These are phyloP conservation scores for Talaromyces marneffei DNA, from an alignment of 2,329 filamentous ascomycete species.

Conservation along the genomic window DNA sequence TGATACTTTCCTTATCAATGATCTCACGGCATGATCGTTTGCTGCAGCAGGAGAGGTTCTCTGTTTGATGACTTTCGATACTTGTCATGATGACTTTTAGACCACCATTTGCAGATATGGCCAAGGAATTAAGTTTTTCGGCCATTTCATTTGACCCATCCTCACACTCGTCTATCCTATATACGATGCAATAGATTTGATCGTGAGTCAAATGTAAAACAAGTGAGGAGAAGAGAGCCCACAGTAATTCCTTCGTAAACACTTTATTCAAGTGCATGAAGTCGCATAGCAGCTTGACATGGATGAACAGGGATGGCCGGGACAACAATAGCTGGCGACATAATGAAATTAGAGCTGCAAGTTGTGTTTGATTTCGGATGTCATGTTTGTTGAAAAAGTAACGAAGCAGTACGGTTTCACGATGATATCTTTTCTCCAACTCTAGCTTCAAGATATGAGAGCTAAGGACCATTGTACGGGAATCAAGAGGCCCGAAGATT, in stretches of 20 bases:
- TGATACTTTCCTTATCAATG: background rate
- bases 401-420: background rate
- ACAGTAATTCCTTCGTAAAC: background rate
- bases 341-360: background rate
- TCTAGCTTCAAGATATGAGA: background rate
- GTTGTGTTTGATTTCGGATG: background rate
- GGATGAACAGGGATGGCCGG: background rate
- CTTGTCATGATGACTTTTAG: background rate
- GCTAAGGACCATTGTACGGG: background rate
- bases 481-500: background rate
- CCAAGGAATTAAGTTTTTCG: background rate
- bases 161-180: background rate
- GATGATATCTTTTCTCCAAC: background rate
- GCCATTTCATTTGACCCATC: background rate
- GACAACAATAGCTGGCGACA: background rate
- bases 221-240: background rate
- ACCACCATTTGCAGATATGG: background rate
- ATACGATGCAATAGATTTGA: background rate
- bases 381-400: background rate
- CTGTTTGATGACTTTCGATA: background rate
- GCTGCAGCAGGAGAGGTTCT: background rate
- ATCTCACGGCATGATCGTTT: background rate
- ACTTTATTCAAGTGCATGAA: background rate
- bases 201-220: background rate
- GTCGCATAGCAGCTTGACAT: background rate